A percentile compares a stretch with the other conserved stretches of the same genome.
Evolutionary conservation across 2,329 filamentous ascomycete genomes (phyloP).

Genomic region (Sphaerulina musiva): DNA sequence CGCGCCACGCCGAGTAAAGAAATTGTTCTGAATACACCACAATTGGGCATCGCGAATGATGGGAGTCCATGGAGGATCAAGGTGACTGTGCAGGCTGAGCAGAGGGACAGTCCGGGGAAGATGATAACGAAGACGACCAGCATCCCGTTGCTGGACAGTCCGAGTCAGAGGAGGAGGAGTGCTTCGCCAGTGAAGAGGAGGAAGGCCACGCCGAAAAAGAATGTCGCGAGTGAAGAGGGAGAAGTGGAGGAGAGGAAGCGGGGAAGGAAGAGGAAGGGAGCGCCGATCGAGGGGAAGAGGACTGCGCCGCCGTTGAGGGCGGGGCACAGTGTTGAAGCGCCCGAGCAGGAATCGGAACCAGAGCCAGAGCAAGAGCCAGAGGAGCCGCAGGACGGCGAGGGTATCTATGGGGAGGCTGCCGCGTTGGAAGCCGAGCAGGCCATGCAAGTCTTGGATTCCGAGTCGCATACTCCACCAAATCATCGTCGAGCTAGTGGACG

Average conservation of each 20-base stretch:
- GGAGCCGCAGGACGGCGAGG: not conserved
- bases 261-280: conserved; percentile 29
- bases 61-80: conserved; percentile 46
- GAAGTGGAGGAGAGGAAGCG: not conserved
- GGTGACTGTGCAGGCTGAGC: conserved; percentile 46
- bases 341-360: conserved; percentile 1
- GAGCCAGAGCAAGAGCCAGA: conserved; percentile 1
- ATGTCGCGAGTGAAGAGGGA: conserved; percentile 14
- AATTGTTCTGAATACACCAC: conserved; percentile 40
- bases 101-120: conserved; percentile 28
- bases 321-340: not conserved
- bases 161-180: conserved; percentile 13
- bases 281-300: conserved; percentile 21
- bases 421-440: conserved; percentile 5
- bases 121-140: conserved; percentile 31
- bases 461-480: conserved; percentile 10
- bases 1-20: conserved; percentile 40
- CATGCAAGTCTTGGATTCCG: conserved; percentile 5
- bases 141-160: conserved; percentile 37
- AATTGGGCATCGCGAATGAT: conserved; percentile 28
- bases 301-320: conserved; percentile 2
- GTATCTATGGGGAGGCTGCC: not conserved
- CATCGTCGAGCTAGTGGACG: conserved; percentile 15
- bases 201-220: conserved; percentile 26
- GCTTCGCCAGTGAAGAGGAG: conserved; percentile 21